Percentiles rank a stretch among this genome's conserved stretches.
Conservation (phyloP, 176 grass and related monocot genomes). For the Triticum dicoccoides region DNA sequence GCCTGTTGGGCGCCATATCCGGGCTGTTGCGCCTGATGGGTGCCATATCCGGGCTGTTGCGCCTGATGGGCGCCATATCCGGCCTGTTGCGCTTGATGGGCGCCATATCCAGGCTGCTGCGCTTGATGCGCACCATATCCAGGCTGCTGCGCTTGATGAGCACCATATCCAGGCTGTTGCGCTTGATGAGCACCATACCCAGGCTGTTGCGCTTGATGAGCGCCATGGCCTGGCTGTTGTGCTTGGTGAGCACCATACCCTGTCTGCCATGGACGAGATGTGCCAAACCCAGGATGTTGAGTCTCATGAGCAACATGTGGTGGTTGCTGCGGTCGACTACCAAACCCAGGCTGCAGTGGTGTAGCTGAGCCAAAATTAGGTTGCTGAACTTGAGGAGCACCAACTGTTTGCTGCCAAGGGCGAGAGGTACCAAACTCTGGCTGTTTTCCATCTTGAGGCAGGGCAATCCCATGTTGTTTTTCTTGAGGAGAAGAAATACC, state of each 20-base stretch:
- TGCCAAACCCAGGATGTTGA: neutral
- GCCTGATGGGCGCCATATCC: neutral
- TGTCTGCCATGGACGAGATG: constrained; percentile 17
- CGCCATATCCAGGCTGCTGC: neutral
- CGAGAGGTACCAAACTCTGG: neutral
- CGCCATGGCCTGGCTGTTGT: neutral
- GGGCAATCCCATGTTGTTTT: neutral
- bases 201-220: neutral
- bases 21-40: neutral
- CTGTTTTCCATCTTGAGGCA: neutral
- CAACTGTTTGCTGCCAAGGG: neutral
- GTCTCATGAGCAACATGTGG: neutral
- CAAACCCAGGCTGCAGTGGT: neutral
- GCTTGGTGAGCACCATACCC: neutral
- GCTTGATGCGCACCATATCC: neutral
- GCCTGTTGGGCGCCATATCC: neutral
- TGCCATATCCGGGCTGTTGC: neutral
- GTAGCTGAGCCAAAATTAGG: constrained; percentile 19
- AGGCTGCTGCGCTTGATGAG: neutral
- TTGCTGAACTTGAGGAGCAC: constrained; percentile 8
- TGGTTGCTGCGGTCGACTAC: neutral
- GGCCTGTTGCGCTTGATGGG: neutral
- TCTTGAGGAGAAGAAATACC: neutral
- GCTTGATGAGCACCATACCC: neutral
- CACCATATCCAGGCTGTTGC: neutral